Evolutionary conservation across 2,329 filamentous ascomycete species (phyloP).

Genomic region (Fusarium burgessii): DNA sequence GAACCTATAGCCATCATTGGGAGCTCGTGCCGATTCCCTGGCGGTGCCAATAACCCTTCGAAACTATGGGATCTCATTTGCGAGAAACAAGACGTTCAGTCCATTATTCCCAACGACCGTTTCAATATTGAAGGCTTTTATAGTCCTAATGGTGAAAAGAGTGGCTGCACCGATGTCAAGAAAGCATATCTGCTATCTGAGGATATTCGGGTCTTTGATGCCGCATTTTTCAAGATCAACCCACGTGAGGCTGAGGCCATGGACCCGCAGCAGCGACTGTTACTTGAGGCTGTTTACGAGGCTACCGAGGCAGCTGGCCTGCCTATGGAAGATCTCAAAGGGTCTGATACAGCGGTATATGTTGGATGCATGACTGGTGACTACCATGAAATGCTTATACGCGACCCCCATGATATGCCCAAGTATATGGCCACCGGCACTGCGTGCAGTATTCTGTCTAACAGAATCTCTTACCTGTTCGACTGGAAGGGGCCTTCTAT

Average conservation of each 20-base stretch:
- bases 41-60: slow-evolving; percentile 44
- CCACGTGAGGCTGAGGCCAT: slow-evolving; percentile 12
- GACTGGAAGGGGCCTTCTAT: not conserved
- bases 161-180: slow-evolving; percentile 10
- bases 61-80: slow-evolving; percentile 18
- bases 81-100: slow-evolving; percentile 5
- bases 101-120: not conserved
- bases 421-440: slow-evolving; percentile 15
- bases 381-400: slow-evolving; percentile 13
- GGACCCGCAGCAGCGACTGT: slow-evolving; percentile 9
- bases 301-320: not conserved
- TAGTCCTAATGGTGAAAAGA: not conserved
- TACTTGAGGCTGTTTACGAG: slow-evolving; percentile 10
- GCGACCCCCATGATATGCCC: slow-evolving; percentile 10
- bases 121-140: slow-evolving; percentile 22
- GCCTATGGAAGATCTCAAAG: slow-evolving; percentile 6
- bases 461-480: not conserved
- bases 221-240: slow-evolving; percentile 21
- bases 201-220: slow-evolving; percentile 43
- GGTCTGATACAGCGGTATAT: slow-evolving; percentile 3
- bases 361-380: slow-evolving; percentile 7
- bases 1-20: slow-evolving; percentile 58
- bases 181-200: slow-evolving; percentile 7
- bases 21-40: slow-evolving; percentile 55
- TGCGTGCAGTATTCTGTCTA: not conserved